Base-by-base conservation (phyloP, 1,284 basidiomycete genomes). In the Ceratobasidium sp. region DNA sequence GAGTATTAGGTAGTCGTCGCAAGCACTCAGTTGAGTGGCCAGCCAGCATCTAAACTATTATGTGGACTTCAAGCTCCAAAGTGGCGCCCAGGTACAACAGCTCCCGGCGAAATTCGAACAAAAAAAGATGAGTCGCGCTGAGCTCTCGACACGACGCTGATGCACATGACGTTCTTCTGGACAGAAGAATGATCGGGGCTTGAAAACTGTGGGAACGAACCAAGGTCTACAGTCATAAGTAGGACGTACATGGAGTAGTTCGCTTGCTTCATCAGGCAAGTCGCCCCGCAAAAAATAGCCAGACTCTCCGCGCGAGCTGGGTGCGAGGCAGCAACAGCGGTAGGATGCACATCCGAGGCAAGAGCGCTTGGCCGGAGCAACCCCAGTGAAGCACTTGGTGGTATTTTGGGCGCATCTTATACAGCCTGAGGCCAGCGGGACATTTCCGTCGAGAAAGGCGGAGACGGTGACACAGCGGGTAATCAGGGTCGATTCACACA, bases 121-220 rank as follows among this genome's bases (percentile, higher is more conserved):
- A 37, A n/a, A 62, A 62, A 40, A 13, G 59, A 32, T 40, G 59
- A 62, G n/a, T 62, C 6, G 59, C 59, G 59, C 19, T 37, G 43
- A 43, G 34, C 22, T 43, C 59, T 62, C 59, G 37, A n/a, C 59
- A 62, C 15, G 15, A 11, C 2, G 7, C 15, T 40, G 19, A 62
- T 62, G 8, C 17, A 19, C 46, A 13, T 49, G 59, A n/a, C 19
- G 25, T 29, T 54, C 52, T 19, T 9, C 22, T 34, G 56, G 56
- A 59, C 29, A 22, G 29, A 43, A 32, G 29, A 8, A 9, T 62
- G 59, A 62, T 62, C 59, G 37, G 15, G 37, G 46, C 2, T 37
- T 62, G 59, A 62, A 17, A 62, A 15, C 34, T 43, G 59, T 62
- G 59, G 13, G 59, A 62, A 62, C 59, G 34, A 37, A 40, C 9